Base-by-base conservation (phyloP, 441 rosid genomes). In the Erodium chrysanthum region DNA sequence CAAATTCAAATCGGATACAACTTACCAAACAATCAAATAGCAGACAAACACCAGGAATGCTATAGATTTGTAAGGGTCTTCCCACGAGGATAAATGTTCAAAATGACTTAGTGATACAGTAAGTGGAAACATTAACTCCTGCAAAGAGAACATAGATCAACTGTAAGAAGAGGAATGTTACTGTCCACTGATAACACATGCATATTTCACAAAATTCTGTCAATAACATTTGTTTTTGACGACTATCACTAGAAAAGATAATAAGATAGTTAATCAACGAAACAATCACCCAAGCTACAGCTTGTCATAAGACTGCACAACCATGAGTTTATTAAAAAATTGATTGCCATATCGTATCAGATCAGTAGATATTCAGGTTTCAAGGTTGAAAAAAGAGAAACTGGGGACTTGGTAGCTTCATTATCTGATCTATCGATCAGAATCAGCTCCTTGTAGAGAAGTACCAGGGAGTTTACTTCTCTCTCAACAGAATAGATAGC, bases 41-140 rank as follows among this genome's bases (percentile, higher is more conserved):
- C 88, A 77, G 73, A 78, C 75, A 66, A 85, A 70, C 52, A 73
- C 73, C 73, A 90, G 73, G 73, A 90, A 88, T 64, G 76, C 65
- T 7, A 80, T 72, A 56, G 98, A 86, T 73, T 84, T 86, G 52
- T 82, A 74, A 70, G 93, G 84, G 22, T 80, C 81, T 82, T 83
- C 82, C 98, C 98, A 92, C 23, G 87, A 80, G 63, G 88, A 85
- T 79, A 84, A 75, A 66, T 27, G 73, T 66, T 84, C 77, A 73
- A 88, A 74, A 70, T 69, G 74, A 66, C 60, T 67, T 31, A 72
- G 84, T 63, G 87, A 67, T 79, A 66, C 75, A 73, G 82, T 82
- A 72, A 80, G 73, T 73, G 92, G 98, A 63, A 82, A 82, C 69
- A 92, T 73, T 58, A 92, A 75, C 70, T 87, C 98, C 98, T 92